Evolutionary conservation across 495 filamentous ascomycete genomes (phyloP).

Genomic region (Letharia columbiana): DNA sequence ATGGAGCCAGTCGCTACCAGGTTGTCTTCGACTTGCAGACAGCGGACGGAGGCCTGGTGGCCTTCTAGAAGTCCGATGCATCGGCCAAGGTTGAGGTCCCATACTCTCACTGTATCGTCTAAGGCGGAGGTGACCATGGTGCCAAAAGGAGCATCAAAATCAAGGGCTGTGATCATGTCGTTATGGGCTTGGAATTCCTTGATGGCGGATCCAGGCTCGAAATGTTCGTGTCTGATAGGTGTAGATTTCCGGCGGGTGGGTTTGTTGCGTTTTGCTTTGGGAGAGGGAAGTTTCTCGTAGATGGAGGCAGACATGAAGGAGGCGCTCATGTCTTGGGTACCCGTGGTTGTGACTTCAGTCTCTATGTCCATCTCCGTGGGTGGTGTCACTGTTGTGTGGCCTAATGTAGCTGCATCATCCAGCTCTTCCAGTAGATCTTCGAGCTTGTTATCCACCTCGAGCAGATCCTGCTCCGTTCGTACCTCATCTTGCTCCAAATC

Average conservation of each 20-base stretch:
- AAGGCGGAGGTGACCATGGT: conserved; percentile 91
- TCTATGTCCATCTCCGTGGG: conserved; percentile 42
- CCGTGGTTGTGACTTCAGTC: conserved; percentile 44
- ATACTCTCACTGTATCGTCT: conserved; percentile 94
- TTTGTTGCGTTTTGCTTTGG: conserved; percentile 56
- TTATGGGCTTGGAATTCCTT: conserved; percentile 80
- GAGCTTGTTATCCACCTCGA: conserved; percentile 74
- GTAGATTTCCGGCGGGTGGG: conserved; percentile 67
- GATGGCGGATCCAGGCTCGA: conserved; percentile 82
- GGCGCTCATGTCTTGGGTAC: conserved; percentile 29
- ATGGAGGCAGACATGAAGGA: conserved; percentile 97
- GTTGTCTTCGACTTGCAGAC: conserved; percentile 91
- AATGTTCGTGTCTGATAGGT: conserved; percentile 93
- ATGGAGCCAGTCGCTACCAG: conserved; percentile 90
- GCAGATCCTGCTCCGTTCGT: conserved; percentile 78
- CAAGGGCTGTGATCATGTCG: conserved; percentile 81
- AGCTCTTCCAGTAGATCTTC: conserved; percentile 74
- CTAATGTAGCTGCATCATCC: conserved; percentile 56
- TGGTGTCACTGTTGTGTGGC: conserved; percentile 38
- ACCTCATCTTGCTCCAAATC: conserved; percentile 87
- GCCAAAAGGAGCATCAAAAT: conserved; percentile 94
- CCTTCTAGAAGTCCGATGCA: conserved; percentile 88
- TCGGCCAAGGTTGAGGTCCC: conserved; percentile 88
- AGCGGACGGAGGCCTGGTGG: conserved; percentile 87
- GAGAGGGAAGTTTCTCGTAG: conserved; percentile 79